Base-by-base conservation (phyloP, 2,329 filamentous ascomycete genomes). In the Mycosphaerella sp. region DNA sequence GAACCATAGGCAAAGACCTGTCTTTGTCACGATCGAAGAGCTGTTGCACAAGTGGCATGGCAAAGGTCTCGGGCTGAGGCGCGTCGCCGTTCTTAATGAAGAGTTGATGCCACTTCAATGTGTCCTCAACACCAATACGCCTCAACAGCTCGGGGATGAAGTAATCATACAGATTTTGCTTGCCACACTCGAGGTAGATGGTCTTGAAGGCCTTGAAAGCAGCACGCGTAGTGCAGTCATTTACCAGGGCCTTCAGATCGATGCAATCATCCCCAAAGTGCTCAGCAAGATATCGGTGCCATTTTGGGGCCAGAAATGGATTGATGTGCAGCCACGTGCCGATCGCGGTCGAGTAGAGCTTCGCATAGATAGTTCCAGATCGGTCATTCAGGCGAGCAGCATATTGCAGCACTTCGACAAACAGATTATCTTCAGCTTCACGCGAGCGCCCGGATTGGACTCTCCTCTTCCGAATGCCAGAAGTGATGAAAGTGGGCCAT, bases 401-500 rank as follows among this genome's bases (percentile, higher is more conserved):
- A 36, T 55, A 55, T 21, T 52, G 36, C 39, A 55, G 23, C 11
- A 55, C 41, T n/a, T 51, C 43, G 4, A 17, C 26, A n/a, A 55
- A 51, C 10, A 51, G 48, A 14, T 17, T 38, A 14, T 40, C 23
- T 10, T 47, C 23, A 17, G 36, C 32, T 14, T 23, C 6, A 38
- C 8, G 34, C 6, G 8, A n/a, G 48, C 21, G 26, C 29, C 44
- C 48, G 46, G 47, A 21, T 21, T 44, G 29, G 42, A 29, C 34
- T n/a, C 42, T 9, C 12, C 34, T 26, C 34, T 45, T 45, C 17
- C 12, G 11, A 14, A 70, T 59, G n/a, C 69, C 67, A 31, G 70
- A 60, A 48, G 69, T 67, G 44, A 79, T 58, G 45, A 80, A 74
- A 0, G 68, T 71, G 0, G 64, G 63, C 78, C 78, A 80, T 6